Base-by-base conservation (phyloP, 345 rosid genomes). In the Odontarrhena argentea region DNA sequence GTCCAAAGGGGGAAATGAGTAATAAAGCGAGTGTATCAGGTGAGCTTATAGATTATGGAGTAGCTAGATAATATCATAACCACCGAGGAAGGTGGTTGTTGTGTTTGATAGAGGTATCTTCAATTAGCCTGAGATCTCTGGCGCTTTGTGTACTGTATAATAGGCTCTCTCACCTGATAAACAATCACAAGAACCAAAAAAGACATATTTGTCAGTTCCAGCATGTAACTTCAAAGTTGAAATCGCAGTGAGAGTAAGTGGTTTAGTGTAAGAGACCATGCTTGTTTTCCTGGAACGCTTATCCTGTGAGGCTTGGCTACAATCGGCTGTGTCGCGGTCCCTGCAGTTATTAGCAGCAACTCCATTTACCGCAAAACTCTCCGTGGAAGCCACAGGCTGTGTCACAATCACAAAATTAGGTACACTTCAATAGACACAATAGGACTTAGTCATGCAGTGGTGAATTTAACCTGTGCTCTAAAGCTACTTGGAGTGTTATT, bases 81-180 rank as follows among this genome's bases (percentile, higher is more conserved):
- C 65, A 65, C 47, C 8, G 71, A 57, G 45, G 59, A 50, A 34
- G 57, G 71, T 65, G 61, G 47, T 52, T 34, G 37, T 26, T 0
- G 49, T 34, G 67, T 44, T 55, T 59, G 41, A 34, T 24, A 24
- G 13, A 42, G 35, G 42, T 44, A 28, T 49, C 32, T 60, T 80
- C 76, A 82, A 63, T 25, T 74, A 47, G 74, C 83, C 70, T 85
- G 87, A 60, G 96, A 81, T 81, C 74, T 91, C 81, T 79, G 95
- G 67, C 96, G 91, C 83, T 94, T 94, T 15, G 66, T 13, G 73
- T 54, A 50, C 84, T 87, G 91, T n/a, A 82, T 68, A 73, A 94
- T 94, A 11, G 97, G 99, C 63, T 94, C 97, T 83, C 87, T 91
- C 43, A 88, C 99, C 99, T 91, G 84, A 56, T 36, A 57, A 65